Percentiles rank a stretch among this genome's conserved stretches.
Evolutionary conservation across 2,329 filamentous ascomycete species (phyloP).

Genomic region (Pleomassaria siparia): DNA sequence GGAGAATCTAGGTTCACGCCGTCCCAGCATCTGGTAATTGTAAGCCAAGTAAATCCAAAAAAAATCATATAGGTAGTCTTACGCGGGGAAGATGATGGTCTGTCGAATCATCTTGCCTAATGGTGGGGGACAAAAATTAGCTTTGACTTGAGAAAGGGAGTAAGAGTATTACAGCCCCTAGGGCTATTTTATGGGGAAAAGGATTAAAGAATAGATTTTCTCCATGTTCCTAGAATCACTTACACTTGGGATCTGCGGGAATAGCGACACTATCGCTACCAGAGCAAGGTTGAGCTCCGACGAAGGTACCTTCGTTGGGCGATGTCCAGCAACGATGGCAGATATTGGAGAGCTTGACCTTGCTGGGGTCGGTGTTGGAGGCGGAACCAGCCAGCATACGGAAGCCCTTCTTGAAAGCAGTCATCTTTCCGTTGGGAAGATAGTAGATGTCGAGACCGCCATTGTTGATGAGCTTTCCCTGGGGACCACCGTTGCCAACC

Average conservation of each 20-base stretch:
- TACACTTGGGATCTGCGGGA: constrained; percentile 47
- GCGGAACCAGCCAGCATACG: constrained; percentile 37
- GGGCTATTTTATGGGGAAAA: too few relatives aligned
- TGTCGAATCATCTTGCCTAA: constrained; percentile 59
- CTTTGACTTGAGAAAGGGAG: too few relatives aligned
- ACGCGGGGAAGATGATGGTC: constrained; percentile 53
- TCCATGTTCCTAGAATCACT: too few relatives aligned
- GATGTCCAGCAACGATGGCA: constrained; percentile 45
- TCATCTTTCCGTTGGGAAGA: constrained; percentile 35
- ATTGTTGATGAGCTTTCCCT: constrained; percentile 38
- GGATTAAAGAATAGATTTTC: too few relatives aligned
- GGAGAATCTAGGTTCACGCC: constrained; percentile 36
- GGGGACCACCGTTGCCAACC: constrained; percentile 36
- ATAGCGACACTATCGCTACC: constrained; percentile 55
- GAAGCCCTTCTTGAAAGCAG: constrained; percentile 41
- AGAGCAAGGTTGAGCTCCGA: constrained; percentile 54
- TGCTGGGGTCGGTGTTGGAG: constrained; percentile 32
- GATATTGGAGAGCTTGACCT: constrained; percentile 32
- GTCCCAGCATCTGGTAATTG: constrained; percentile 25
- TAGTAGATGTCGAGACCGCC: constrained; percentile 40
- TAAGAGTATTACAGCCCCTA: too few relatives aligned
- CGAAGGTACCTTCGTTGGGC: constrained; percentile 50
- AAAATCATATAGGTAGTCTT: constrained; percentile 6
- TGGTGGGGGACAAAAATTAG: too few relatives aligned
- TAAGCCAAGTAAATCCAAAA: neutral